Percentiles rank a stretch among this genome's conserved stretches.
phyloP scores from a whole-genome alignment of 2,329 filamentous ascomycete species.

The Botrytis cinerea region DNA sequence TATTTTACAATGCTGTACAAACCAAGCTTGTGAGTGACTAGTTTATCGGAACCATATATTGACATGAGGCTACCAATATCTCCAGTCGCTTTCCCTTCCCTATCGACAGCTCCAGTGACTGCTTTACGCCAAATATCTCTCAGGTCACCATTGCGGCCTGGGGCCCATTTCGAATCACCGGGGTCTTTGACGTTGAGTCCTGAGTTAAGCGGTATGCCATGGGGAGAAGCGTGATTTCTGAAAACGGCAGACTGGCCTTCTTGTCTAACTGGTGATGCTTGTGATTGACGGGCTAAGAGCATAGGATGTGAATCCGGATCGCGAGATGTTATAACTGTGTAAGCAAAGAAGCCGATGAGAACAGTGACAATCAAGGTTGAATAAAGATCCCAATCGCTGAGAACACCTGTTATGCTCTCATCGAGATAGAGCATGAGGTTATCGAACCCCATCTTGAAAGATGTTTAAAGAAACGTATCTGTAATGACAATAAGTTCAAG shows the following conservation, averaged over 20 bases:
- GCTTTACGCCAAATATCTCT: constrained; percentile 86
- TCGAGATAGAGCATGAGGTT: constrained; percentile 69
- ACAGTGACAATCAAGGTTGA: constrained; percentile 70
- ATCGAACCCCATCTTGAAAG: constrained; percentile 44
- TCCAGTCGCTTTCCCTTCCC: constrained; percentile 60
- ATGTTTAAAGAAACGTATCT: background rate
- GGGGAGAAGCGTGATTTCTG: constrained; percentile 79
- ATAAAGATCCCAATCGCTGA: constrained; percentile 80
- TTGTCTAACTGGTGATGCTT: constrained; percentile 75
- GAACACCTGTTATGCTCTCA: constrained; percentile 64
- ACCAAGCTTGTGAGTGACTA: constrained; percentile 71
- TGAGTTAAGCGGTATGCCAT: constrained; percentile 76
- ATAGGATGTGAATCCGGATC: constrained; percentile 93
- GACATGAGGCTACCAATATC: constrained; percentile 73
- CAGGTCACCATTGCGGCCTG: constrained; percentile 83
- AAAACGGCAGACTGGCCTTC: constrained; percentile 84
- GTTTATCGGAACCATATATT: constrained; percentile 72
- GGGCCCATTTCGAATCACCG: constrained; percentile 77
- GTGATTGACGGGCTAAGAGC: constrained; percentile 81
- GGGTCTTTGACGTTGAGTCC: constrained; percentile 82
- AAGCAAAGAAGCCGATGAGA: constrained; percentile 68
- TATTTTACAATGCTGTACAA: constrained; percentile 32
- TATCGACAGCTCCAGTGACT: constrained; percentile 62
- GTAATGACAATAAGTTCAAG: background rate
- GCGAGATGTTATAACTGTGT: constrained; percentile 67